Evolutionary conservation across 257 asterid species (phyloP).

Genomic region (Linaria vulgaris): DNA sequence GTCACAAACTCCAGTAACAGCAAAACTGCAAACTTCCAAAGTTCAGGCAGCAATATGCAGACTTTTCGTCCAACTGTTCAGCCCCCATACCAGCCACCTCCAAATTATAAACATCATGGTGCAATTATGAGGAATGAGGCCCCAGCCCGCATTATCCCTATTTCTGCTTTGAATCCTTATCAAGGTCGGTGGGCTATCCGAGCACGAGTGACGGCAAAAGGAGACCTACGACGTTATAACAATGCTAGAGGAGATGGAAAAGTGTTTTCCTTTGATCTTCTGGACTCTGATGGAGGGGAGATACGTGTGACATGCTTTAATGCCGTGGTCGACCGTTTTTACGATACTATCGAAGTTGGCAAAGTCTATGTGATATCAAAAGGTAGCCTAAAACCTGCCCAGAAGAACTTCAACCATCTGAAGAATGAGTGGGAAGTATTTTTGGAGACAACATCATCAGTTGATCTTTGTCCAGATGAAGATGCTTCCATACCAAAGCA

Average conservation of each 20-base stretch:
- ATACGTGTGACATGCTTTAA: conserved; percentile 92
- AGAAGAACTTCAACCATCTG: conserved; percentile 91
- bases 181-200: conserved; percentile 98
- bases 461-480: conserved; percentile 84
- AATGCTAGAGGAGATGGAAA: conserved; percentile 97
- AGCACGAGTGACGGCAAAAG: conserved; percentile 97
- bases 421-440: conserved; percentile 94
- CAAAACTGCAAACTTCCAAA: conserved; percentile 33
- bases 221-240: conserved; percentile 83
- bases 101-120: conserved; percentile 73
- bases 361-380: conserved; percentile 85
- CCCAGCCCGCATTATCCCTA: conserved; percentile 90
- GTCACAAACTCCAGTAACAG: conserved; percentile 35
- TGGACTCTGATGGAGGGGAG: conserved; percentile 96
- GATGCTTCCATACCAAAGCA: conserved; percentile 82
- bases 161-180: conserved; percentile 92
- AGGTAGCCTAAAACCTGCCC: conserved; percentile 93
- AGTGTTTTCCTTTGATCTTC: conserved; percentile 93
- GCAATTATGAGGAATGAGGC: conserved; percentile 92
- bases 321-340: conserved; percentile 81
- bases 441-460: conserved; percentile 66
- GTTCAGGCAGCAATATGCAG: conserved; percentile 43
- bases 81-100: conserved; percentile 93
- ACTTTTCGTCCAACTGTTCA: conserved; percentile 70
- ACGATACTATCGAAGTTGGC: conserved; percentile 70